These are phyloP conservation scores for Gigaspora rosea DNA, from an alignment of 192 early-diverging fungal genomes.

Conservation along the genomic window DNA sequence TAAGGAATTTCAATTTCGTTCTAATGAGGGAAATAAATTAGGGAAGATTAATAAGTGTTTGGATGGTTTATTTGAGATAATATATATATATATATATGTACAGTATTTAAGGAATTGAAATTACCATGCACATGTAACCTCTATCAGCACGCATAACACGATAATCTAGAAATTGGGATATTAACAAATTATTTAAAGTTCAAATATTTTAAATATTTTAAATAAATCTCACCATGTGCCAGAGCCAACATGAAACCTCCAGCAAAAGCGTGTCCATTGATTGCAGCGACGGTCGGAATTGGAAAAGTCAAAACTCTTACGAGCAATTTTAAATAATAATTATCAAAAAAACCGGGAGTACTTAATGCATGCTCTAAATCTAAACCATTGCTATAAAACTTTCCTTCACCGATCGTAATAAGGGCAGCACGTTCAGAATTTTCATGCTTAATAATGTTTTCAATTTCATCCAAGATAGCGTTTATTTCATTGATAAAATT, in stretches of 20 bases:
- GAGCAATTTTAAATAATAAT: conserved; percentile 60
- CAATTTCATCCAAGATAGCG: conserved; percentile 60
- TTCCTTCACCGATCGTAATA: conserved; percentile 63
- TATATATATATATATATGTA: neutral
- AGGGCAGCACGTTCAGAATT: conserved; percentile 54
- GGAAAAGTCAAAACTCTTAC: conserved; percentile 63
- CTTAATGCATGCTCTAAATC: conserved; percentile 49
- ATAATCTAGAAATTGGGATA: conserved; percentile 49
- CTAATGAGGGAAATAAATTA: conserved; percentile 29
- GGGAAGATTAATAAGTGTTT: too few species aligned
- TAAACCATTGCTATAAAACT: conserved; percentile 76
- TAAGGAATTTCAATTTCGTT: conserved; percentile 76
- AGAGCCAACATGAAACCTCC: conserved; percentile 68
- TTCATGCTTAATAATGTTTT: conserved; percentile 45
- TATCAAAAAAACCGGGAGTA: conserved; percentile 49
- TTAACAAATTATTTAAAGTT: neutral
- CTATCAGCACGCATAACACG: conserved; percentile 75
- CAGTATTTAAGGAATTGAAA: neutral
- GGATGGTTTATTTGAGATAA: neutral
- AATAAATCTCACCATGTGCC: conserved; percentile 45
- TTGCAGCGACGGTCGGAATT: conserved; percentile 71
- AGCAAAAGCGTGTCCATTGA: conserved; percentile 85
- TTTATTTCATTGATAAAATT: conserved; percentile 59
- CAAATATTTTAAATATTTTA: neutral
- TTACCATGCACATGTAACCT: conserved; percentile 73